Conservation (phyloP, 169 alveolate species). For the Eimeria acervulina region DNA sequence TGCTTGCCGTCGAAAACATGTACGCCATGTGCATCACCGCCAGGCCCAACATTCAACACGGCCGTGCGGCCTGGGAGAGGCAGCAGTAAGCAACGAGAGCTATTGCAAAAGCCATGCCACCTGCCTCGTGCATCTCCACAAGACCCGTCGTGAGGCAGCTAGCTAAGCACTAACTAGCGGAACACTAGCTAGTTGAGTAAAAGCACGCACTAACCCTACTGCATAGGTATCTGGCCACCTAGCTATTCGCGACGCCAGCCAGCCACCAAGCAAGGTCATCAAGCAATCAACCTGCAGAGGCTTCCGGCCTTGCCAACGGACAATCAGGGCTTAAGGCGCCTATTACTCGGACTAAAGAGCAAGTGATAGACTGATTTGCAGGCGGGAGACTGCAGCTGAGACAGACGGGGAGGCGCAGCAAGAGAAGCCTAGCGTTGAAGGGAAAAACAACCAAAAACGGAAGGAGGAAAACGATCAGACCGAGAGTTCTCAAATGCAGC, state of each 20-base stretch:
- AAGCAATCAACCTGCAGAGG: not conserved
- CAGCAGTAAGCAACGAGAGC: slow-evolving; percentile 26
- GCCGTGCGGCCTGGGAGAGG: slow-evolving; percentile 58
- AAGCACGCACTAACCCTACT: not conserved
- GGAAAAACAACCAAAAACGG: not conserved
- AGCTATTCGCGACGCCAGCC: not conserved
- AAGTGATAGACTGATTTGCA: not conserved
- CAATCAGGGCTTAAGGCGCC: not conserved
- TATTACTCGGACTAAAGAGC: not conserved
- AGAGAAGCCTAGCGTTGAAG: not conserved
- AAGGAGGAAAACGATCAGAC: not conserved
- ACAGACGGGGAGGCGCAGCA: slow-evolving; percentile 47
- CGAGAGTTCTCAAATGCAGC: slow-evolving; percentile 22
- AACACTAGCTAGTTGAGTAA: too few species aligned
- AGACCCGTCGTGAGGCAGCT: not conserved
- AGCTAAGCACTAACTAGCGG: not conserved
- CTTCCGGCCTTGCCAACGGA: not conserved
- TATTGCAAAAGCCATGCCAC: not conserved
- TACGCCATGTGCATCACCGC: slow-evolving; percentile 47
- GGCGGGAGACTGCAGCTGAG: slow-evolving; percentile 39
- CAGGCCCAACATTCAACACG: slow-evolving; percentile 61
- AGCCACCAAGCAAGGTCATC: not conserved
- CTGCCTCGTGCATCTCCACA: not conserved
- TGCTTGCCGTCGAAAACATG: slow-evolving; percentile 64
- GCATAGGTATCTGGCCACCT: not conserved